Evolutionary conservation across 345 rosid genomes (phyloP).

Genomic region (Eucalyptus dawsonii): DNA sequence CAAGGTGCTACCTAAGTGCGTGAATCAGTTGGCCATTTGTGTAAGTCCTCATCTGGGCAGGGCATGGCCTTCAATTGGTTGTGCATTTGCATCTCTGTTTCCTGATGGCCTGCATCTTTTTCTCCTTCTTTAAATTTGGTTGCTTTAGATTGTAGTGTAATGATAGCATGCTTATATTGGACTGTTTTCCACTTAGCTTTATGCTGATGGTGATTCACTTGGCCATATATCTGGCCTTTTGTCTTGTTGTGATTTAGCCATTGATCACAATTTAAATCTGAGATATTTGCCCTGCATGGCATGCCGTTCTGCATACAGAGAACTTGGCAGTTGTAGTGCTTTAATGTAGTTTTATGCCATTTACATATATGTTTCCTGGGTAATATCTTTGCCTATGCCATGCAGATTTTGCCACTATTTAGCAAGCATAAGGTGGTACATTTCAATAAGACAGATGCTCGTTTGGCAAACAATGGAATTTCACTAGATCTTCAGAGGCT

Average conservation of each 20-base stretch:
- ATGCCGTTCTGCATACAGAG: neutral
- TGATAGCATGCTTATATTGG: neutral
- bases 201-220: neutral
- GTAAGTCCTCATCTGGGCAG: neutral
- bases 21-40: neutral
- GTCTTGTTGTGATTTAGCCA: neutral
- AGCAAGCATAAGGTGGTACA: conserved; percentile 65
- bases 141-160: neutral
- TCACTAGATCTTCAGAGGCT: conserved; percentile 64
- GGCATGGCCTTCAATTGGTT: neutral
- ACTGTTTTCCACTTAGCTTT: neutral
- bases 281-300: neutral
- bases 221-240: neutral
- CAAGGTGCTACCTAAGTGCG: neutral
- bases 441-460: conserved; percentile 81
- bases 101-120: neutral
- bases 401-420: conserved; percentile 82
- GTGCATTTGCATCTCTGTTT: neutral
- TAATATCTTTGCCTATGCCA: neutral
- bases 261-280: neutral
- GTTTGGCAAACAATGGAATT: conserved; percentile 84
- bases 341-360: neutral
- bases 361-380: neutral
- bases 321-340: neutral
- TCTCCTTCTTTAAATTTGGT: neutral